Evolutionary conservation across 2,329 filamentous ascomycete species (phyloP).

Genomic region (Stemphylium lycopersici): DNA sequence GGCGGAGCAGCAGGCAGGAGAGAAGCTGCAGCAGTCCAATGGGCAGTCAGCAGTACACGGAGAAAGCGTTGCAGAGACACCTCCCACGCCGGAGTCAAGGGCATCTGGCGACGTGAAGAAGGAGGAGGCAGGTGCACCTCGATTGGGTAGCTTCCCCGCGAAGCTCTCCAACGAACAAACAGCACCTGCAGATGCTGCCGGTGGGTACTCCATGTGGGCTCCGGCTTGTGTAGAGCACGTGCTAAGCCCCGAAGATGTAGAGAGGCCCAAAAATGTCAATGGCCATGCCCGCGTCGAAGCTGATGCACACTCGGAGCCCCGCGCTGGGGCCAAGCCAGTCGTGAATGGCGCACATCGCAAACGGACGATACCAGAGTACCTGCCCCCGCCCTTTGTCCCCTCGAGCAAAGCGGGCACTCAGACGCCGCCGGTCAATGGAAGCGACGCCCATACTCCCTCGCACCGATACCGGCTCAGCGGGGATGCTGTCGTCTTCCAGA

Average conservation of each 20-base stretch:
- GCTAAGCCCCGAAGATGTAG: slow-evolving; percentile 8
- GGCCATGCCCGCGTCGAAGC: slow-evolving; percentile 12
- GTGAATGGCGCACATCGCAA: slow-evolving; percentile 32
- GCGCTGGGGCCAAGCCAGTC: slow-evolving; percentile 20
- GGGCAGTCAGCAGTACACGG: slow-evolving; percentile 21
- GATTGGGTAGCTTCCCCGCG: slow-evolving; percentile 22
- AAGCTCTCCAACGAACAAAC: slow-evolving; percentile 22
- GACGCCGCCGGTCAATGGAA: slow-evolving; percentile 30
- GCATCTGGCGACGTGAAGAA: slow-evolving; percentile 21
- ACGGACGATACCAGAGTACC: slow-evolving; percentile 32
- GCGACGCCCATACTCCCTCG: slow-evolving; percentile 15
- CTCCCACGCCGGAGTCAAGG: slow-evolving; percentile 40
- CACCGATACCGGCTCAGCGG: slow-evolving; percentile 36
- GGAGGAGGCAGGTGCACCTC: slow-evolving; percentile 13
- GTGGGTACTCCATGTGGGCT: slow-evolving; percentile 21
- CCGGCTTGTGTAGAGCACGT: neutral
- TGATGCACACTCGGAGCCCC: slow-evolving; percentile 12
- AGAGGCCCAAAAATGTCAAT: neutral
- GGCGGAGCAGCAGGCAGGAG: slow-evolving; percentile 16
- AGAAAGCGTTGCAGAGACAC: slow-evolving; percentile 18
- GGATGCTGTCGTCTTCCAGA: slow-evolving; percentile 50
- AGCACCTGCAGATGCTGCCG: slow-evolving; percentile 24
- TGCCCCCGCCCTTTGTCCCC: slow-evolving; percentile 47
- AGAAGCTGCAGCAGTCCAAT: slow-evolving; percentile 18
- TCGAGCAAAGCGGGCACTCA: slow-evolving; percentile 31